These are phyloP conservation scores for Coccomyxa sp. DNA, from an alignment of 139 green algal genomes.

Conservation along the genomic window DNA sequence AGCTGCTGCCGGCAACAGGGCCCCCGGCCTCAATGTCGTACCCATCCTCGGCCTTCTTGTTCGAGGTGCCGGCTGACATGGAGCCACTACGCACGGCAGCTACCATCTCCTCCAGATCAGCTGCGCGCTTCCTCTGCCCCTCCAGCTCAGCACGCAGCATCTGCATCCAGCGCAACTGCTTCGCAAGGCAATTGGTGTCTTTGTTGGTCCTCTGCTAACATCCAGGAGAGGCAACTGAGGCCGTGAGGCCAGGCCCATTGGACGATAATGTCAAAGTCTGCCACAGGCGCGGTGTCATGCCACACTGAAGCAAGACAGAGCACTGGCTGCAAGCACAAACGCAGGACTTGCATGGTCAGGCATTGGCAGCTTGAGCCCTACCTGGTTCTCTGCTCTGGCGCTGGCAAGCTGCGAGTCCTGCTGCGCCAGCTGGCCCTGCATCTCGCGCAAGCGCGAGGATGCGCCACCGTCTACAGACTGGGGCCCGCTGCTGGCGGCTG, in stretches of 20 bases:
- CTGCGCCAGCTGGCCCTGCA: slow-evolving; percentile 15
- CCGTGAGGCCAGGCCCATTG: too few relatives aligned
- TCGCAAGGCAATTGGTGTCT: background rate
- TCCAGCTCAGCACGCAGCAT: slow-evolving; percentile 28
- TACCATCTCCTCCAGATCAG: slow-evolving; percentile 26
- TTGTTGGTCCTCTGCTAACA: background rate
- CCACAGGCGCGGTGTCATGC: too few relatives aligned
- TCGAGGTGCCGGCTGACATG: background rate
- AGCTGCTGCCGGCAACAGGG: slow-evolving; percentile 16
- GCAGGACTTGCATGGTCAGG: too few relatives aligned
- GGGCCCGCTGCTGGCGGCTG: background rate
- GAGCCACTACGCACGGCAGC: background rate
- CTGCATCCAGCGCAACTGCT: slow-evolving; percentile 1
- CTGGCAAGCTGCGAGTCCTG: slow-evolving; percentile 6
- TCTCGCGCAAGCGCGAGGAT: slow-evolving; percentile 13
- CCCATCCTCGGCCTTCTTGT: slow-evolving; percentile 50
- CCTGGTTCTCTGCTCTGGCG: background rate
- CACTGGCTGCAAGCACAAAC: too few relatives aligned
- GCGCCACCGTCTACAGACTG: background rate
- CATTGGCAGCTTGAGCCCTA: too few relatives aligned
- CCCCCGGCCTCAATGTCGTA: slow-evolving; percentile 42
- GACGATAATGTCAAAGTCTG: too few relatives aligned
- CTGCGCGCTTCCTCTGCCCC: slow-evolving; percentile 25
- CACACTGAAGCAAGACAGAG: too few relatives aligned
- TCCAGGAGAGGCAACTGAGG: too few relatives aligned